A percentile compares a stretch with the other conserved stretches of the same genome.
These are phyloP conservation scores for Astrocystis sublimbata DNA, from an alignment of 495 filamentous ascomycete genomes.

Conservation along the genomic window DNA sequence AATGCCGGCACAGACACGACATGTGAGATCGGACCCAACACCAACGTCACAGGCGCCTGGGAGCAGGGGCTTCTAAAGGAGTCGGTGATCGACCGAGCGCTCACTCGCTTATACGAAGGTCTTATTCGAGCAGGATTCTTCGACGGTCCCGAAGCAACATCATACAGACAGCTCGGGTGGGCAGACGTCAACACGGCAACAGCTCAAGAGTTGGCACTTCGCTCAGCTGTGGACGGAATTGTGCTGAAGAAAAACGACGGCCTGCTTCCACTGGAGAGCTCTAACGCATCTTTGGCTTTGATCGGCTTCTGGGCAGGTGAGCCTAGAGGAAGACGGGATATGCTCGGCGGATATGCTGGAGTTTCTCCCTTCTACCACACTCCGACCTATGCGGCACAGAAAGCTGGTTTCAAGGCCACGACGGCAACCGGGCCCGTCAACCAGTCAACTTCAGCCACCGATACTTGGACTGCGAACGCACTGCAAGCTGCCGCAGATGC, in stretches of 20 bases:
- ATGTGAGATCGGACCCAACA: slow-evolving; percentile 58
- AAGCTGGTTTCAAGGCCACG: slow-evolving; percentile 42
- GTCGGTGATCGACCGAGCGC: slow-evolving; percentile 49
- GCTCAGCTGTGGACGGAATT: slow-evolving; percentile 60
- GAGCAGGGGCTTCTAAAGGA: slow-evolving; percentile 35
- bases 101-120: slow-evolving; percentile 57
- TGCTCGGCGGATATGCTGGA: slow-evolving; percentile 47
- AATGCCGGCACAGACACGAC: slow-evolving; percentile 63
- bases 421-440: slow-evolving; percentile 36
- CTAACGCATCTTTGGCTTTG: slow-evolving; percentile 39
- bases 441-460: neutral
- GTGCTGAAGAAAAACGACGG: slow-evolving; percentile 64
- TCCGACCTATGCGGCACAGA: slow-evolving; percentile 37
- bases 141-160: slow-evolving; percentile 43
- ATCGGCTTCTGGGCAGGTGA: slow-evolving; percentile 63
- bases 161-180: slow-evolving; percentile 57
- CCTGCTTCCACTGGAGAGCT: slow-evolving; percentile 39
- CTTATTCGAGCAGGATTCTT: slow-evolving; percentile 62
- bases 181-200: slow-evolving; percentile 53
- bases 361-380: slow-evolving; percentile 36
- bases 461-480: slow-evolving; percentile 36
- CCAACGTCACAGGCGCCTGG: slow-evolving; percentile 46
- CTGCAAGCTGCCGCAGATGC: slow-evolving; percentile 39
- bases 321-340: slow-evolving; percentile 55
- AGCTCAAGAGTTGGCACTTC: slow-evolving; percentile 56